A percentile compares a stretch with the other conserved stretches of the same genome.
phyloP scores from a whole-genome alignment of 106 monocot species.

The Agapanthus africanus region DNA sequence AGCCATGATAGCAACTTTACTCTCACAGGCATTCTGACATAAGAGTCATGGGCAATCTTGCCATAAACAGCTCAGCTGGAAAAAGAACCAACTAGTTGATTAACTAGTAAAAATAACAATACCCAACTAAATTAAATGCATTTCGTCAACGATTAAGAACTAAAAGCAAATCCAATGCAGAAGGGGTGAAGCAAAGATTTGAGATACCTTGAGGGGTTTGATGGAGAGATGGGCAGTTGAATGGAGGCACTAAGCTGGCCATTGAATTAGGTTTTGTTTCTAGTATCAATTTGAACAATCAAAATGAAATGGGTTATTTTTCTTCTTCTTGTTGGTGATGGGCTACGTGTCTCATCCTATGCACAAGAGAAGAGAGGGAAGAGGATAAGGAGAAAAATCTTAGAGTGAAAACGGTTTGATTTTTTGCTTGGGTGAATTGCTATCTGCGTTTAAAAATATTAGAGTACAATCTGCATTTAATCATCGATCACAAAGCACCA shows the following conservation, averaged over 20 bases:
- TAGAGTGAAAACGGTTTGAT: too few species aligned
- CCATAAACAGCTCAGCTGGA: too few species aligned
- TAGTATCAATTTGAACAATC: not conserved
- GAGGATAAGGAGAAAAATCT: constrained; percentile 3
- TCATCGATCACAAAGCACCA: too few species aligned
- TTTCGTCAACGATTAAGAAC: constrained; percentile 1
- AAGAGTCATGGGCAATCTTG: not conserved
- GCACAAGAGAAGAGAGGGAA: not conserved
- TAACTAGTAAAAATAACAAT: not conserved
- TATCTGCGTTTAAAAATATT: too few species aligned
- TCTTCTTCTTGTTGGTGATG: not conserved
- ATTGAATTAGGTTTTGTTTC: not conserved
- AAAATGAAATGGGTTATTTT: too few species aligned
- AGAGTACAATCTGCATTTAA: too few species aligned
- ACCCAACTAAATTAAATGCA: not conserved
- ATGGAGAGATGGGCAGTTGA: constrained; percentile 4
- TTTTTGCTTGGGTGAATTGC: too few species aligned
- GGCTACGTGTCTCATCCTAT: constrained; percentile 6
- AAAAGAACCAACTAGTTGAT: too few species aligned
- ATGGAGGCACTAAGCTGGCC: constrained; percentile 8
- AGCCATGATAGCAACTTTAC: too few species aligned
- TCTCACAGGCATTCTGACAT: constrained; percentile 3
- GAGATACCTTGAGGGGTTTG: constrained; percentile 8
- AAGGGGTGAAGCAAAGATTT: not conserved
- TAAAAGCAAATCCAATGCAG: not conserved